Base-by-base conservation (phyloP, 345 rosid genomes). In the Salix suchowensis region DNA sequence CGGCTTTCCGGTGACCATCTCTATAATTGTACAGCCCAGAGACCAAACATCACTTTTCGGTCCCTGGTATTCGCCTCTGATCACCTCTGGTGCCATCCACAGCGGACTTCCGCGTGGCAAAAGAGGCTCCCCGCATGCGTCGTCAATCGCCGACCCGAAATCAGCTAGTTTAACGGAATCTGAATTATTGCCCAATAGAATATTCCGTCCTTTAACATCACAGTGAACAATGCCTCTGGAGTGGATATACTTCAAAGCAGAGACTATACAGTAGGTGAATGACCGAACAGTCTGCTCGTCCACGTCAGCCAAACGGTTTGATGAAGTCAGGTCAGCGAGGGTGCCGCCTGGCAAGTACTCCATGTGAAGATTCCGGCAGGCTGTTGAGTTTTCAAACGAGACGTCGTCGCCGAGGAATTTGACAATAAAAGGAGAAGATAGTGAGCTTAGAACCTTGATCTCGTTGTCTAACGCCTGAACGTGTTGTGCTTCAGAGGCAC, bases 61-160 rank as follows among this genome's bases (percentile, higher is more conserved):
- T 39, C 96, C 94, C 82, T 88, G 96, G 24, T 32, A 84, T 82
- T 91, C 93, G 6, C 89, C 67, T 60, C 94, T 83, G 2, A 92
- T 67, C 73, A 91, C 97, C 86, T 92, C 97, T 76, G 97, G 97
- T 28, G 97, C 97, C 96, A 92, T 92, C 97, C 96, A 92, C 14
- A 92, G 84, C 15, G 97, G 97, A 55, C 96, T 92, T 77, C 97
- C 97, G 44, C 96, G 94, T 34, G 92, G 91, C 78, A 71, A 12
- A 50, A 73, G n/a, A 36, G 34, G 67, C 12, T 30, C 72, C 24
- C 67, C 23, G 58, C 71, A 26, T 11, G 61, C 55, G 1, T 34
- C 74, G 28, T 36, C 74, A 1, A 81, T 23, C 48, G 97, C 90
- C 2, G 94, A 88, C 19, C 97, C 97, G 79, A 92, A 92, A 79